Base-by-base conservation (phyloP, 208 protist genomes). In the Phytomonas serpens region DNA sequence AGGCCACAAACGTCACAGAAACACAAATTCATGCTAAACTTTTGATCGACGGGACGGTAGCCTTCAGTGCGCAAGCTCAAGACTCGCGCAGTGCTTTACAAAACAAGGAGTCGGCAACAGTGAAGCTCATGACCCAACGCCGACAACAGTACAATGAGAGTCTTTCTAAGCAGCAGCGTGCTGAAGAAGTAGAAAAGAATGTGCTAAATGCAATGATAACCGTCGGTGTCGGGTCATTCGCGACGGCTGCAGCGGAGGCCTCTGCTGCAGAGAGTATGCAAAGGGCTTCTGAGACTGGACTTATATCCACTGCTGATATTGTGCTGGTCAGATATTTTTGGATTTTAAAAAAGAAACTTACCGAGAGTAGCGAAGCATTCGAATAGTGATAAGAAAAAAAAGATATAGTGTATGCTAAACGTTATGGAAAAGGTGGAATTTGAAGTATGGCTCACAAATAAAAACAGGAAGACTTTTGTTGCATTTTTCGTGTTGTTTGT, bases 11-110 rank as follows among this genome's bases (percentile, higher is more conserved):
- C 66, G 90, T 95, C 2, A 78, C 87, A 0, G 90, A 97, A 77
- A 97, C 90, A 16, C 93, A 95, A 71, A 81, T 97, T 29, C 88
- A 85, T 52, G 89, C 89, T n/a, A 86, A 85, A 77, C 75, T 95
- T 52, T 62, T 16, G 30, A 90, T 97, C 66, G 89, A 97, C 73
- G 90, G 89, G n/a, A 71, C 61, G 31, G 5, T 67, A 11, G 83
- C 86, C 34, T 93, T 80, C 80, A 84, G 80, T 3, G 86, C 90
- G 9, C 84, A 92, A 77, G 77, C 88, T 14, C 93, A 97, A 69
- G 89, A 97, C 78, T 93, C 88, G 4, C 93, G 90, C 74, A 94
- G 88, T 52, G 84, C 89, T 16, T 52, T 95, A 27, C 83, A 51
- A 40, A 97, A 97, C 79, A 84, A 85, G 69, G 82, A 94, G 57